A percentile compares a stretch with the other conserved stretches of the same genome.
phyloP scores from a whole-genome alignment of 164 flowering plant genomes.

The grape (Vitis vinifera) region DNA sequence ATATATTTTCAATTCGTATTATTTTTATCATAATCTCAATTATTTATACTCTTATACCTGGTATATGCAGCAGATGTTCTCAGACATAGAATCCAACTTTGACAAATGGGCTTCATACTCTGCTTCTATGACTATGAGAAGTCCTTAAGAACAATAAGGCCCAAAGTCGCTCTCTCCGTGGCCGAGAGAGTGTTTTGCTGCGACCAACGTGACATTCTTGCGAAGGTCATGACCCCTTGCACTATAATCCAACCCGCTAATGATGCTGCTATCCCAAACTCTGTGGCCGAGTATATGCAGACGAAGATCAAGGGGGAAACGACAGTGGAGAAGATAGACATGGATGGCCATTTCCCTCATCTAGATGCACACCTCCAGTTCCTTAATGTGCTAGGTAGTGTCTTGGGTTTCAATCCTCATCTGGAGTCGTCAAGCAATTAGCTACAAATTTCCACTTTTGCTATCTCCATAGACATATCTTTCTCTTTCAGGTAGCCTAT shows the following conservation, averaged over 20 bases:
- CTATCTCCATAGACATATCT: too few relatives aligned
- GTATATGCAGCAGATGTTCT: conserved; percentile 43
- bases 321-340: conserved; percentile 53
- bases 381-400: conserved; percentile 44
- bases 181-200: conserved; percentile 60
- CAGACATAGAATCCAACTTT: conserved; percentile 57
- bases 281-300: conserved; percentile 65
- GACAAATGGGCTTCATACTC: conserved; percentile 58
- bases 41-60: too few relatives aligned
- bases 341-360: conserved; percentile 81
- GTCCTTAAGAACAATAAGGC: conserved; percentile 52
- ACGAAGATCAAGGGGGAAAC: conserved; percentile 46
- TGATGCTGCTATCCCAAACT: conserved; percentile 62
- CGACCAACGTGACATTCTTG: conserved; percentile 59
- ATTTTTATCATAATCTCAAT: too few relatives aligned
- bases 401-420: conserved; percentile 15
- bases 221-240: conserved; percentile 62
- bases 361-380: conserved; percentile 53
- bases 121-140: conserved; percentile 37
- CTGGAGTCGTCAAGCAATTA: too few relatives aligned
- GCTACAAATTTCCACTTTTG: too few relatives aligned
- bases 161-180: conserved; percentile 59
- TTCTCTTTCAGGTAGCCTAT: too few relatives aligned
- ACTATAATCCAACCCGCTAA: conserved; percentile 59
- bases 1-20: too few relatives aligned